Percentiles rank a stretch among this genome's conserved stretches.
These are phyloP conservation scores for Corrigiola litoralis DNA, from an alignment of 179 eudicot species.

Conservation along the genomic window DNA sequence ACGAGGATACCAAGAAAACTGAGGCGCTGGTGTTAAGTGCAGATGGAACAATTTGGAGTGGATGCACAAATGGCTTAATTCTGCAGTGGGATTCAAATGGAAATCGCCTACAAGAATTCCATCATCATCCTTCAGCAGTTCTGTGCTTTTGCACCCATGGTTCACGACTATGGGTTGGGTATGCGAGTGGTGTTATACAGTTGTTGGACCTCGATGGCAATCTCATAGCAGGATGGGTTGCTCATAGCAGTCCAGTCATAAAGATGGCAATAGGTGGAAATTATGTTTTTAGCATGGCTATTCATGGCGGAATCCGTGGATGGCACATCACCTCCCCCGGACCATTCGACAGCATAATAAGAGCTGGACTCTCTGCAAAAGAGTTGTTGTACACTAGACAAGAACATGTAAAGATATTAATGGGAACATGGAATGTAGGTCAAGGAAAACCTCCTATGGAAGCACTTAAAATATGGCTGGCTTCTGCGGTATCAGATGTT, in stretches of 20 bases:
- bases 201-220: conserved; percentile 84
- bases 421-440: conserved; percentile 99
- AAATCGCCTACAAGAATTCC: conserved; percentile 71
- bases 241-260: conserved; percentile 85
- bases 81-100: conserved; percentile 94
- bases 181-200: conserved; percentile 82
- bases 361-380: conserved; percentile 57
- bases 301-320: conserved; percentile 98
- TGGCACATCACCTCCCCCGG: conserved; percentile 91
- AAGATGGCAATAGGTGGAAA: conserved; percentile 74
- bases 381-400: conserved; percentile 63
- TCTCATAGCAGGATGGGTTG: conserved; percentile 71
- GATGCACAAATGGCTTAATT: conserved; percentile 75
- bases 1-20: conserved; percentile 76
- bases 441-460: conserved; percentile 87
- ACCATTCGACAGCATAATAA: conserved; percentile 61
- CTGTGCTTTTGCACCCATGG: conserved; percentile 85
- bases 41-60: conserved; percentile 89
- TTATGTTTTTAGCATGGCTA: conserved; percentile 74
- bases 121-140: conserved; percentile 62
- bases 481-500: conserved; percentile 69
- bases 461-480: conserved; percentile 72
- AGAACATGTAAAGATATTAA: conserved; percentile 63
- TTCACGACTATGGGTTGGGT: conserved; percentile 82
- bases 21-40: conserved; percentile 72